Base-by-base conservation (phyloP, 345 rosid species). In the Lenwebbia sp. region DNA sequence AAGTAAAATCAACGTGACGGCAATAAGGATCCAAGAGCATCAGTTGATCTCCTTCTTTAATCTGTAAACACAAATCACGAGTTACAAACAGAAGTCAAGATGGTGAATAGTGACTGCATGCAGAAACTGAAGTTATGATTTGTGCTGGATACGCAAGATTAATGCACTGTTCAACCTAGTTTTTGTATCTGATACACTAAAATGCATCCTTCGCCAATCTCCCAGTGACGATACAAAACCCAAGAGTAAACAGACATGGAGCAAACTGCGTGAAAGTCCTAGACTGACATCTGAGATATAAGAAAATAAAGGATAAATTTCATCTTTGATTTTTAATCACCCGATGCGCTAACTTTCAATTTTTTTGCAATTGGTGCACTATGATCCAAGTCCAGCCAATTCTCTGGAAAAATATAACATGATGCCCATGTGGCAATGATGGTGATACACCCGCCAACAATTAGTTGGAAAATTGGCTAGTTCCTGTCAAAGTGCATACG, bases 31-130 rank as follows among this genome's bases (percentile, higher is more conserved):
- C 94, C 87, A 94, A 83, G 5, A 94, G 85, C 22, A 54, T 86
- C 54, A 94, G 85, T 85, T 90, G 90, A 86, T 94, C 95, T 84
- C 94, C 97, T 90, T 93, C 97, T 90, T 92, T 93, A 65, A 94
- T 92, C 97, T 94, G 92, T 56, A 50, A 87, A 37, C 57, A 26
- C 82, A 88, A 49, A 84, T 62, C 41, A 7, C 3, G 10, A 28
- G 40, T 60, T 60, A 33, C 41, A 62, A 30, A 62, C 33, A 62
- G 41, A 10, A 62, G 41, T 62, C 75, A 62, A 62, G 41, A 62
- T 30, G 40, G 6, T 60, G 82, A 82, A 17, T 58, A 30, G 55
- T 51, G 54, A 82, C 83, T 15, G 53, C 54, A 47, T 47, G 53
- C 54, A 82, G 49, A 26, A 82, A 13, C 28, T 82, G 22, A 25